Evolutionary conservation across 495 filamentous ascomycete species (phyloP), one percentile per base, ranked within the genome.

Genomic region (Elasticomyces elasticus): DNA sequence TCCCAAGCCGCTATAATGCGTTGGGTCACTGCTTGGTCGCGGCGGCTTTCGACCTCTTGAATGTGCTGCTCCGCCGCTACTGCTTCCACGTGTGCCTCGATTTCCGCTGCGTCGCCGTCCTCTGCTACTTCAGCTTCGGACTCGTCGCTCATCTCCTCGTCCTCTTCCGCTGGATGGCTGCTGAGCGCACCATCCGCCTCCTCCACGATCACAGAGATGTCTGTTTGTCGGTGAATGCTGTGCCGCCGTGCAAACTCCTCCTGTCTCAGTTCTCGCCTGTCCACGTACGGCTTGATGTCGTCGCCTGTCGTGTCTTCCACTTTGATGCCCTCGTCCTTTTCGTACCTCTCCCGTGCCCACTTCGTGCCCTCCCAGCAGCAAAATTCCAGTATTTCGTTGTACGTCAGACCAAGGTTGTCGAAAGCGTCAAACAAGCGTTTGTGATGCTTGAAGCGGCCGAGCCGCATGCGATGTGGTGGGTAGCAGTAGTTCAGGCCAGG

Each of bases 331-430:
- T 87, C 81, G 63, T 94, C 87, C 38, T 73, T 72, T 71, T 95
- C 89, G 65, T 85, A 94, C 13, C 83, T 79, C 64, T 91, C 81
- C 54, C 88, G 84, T 26, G 89, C 89, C 74, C 84, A 94, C 60
- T 85, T 84, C 48, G 89, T 94, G n/a, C 89, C 89, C 65, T 94
- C 87, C 89, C 89, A 95, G 62, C 85, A 85, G 56, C 89, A 94
- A 54, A 95, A 71, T 12, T 73, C 77, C 1, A 77, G 72, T 56
- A 95, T 94, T 62, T 95, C 89, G 46, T 73, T 69, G 33, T 78
- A 71, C 0, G 89, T 92, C n/a, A 94, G 69, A 33, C 79, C 74
- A 19, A 95, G 76, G 37, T 73, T 74, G 62, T 95, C 87, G 60
- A 95, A 94, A 33, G 82, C 84, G 31, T 80, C 78, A 69, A 95